Evolutionary conservation across 106 monocot genomes (phyloP).

Genomic region (Platanthera zijinensis): DNA sequence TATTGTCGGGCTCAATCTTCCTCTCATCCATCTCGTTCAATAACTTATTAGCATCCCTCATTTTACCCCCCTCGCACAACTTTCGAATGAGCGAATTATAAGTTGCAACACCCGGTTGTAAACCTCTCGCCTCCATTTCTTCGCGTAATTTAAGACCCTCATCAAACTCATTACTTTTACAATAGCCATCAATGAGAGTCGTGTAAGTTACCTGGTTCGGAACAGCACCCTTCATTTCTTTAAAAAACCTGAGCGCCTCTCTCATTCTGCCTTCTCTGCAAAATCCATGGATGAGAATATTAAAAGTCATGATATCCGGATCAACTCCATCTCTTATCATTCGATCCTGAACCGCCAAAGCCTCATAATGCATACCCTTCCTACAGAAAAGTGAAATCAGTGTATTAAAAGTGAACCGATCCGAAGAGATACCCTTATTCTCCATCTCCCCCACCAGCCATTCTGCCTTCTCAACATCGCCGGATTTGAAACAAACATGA

Average conservation of each 20-base stretch:
- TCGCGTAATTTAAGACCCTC: constrained; percentile 43
- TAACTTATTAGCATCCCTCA: constrained; percentile 75
- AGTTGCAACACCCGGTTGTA: constrained; percentile 53
- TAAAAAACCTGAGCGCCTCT: constrained; percentile 63
- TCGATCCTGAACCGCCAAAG: constrained; percentile 50
- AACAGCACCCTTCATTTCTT: constrained; percentile 51
- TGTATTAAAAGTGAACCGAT: constrained; percentile 70
- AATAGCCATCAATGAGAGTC: constrained; percentile 85
- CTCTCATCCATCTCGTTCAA: constrained; percentile 92
- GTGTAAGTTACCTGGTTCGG: constrained; percentile 83
- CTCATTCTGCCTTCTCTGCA: constrained; percentile 82
- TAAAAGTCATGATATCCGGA: constrained; percentile 75
- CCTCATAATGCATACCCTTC: constrained; percentile 85
- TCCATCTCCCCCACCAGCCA: constrained; percentile 61
- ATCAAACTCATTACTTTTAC: constrained; percentile 60
- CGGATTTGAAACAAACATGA: constrained; percentile 67
- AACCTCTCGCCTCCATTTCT: constrained; percentile 83
- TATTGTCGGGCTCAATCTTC: constrained; percentile 68
- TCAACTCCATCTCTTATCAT: constrained; percentile 58
- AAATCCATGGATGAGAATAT: constrained; percentile 71
- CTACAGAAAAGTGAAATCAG: constrained; percentile 76
- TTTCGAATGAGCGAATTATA: constrained; percentile 77
- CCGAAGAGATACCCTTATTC: constrained; percentile 29
- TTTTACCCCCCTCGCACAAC: constrained; percentile 74
- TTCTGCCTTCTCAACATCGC: constrained; percentile 47